phyloP scores from a whole-genome alignment of 495 filamentous ascomycete genomes.

The Tuber calosporum region DNA sequence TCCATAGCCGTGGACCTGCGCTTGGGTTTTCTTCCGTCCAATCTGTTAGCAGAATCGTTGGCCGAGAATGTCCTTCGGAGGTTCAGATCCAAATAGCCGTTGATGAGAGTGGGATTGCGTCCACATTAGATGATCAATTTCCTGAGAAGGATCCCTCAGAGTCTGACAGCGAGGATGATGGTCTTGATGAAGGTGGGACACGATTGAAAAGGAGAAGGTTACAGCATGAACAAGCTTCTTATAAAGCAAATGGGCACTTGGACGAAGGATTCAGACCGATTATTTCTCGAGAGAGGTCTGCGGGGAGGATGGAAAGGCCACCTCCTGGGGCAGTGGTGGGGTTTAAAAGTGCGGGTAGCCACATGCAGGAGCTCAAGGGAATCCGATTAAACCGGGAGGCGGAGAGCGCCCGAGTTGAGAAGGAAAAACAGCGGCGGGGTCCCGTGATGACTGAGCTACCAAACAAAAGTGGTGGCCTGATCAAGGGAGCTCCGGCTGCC shows the following conservation, averaged over 20 bases:
- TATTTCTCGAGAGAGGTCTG: constrained; percentile 36
- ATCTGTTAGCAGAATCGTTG: constrained; percentile 57
- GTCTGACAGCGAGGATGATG: constrained; percentile 40
- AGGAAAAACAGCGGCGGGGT: constrained; percentile 39
- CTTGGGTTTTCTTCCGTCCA: constrained; percentile 52
- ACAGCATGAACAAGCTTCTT: constrained; percentile 28
- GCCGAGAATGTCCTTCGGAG: constrained; percentile 50
- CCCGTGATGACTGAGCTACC: constrained; percentile 18
- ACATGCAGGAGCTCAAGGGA: constrained; percentile 40
- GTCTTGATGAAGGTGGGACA: constrained; percentile 35
- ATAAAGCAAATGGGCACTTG: constrained; percentile 32
- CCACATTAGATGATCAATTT: constrained; percentile 57
- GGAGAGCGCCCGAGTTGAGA: constrained; percentile 18
- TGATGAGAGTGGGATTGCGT: constrained; percentile 45
- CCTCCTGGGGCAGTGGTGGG: constrained; percentile 20
- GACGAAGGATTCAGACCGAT: constrained; percentile 38
- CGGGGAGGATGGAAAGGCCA: constrained; percentile 28
- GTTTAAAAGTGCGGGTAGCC: constrained; percentile 32
- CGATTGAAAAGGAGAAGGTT: constrained; percentile 44
- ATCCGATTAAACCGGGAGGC: constrained; percentile 35
- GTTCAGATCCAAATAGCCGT: constrained; percentile 48
- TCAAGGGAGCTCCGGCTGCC: constrained; percentile 26
- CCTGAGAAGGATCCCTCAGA: constrained; percentile 51
- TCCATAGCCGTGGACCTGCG: constrained; percentile 55
- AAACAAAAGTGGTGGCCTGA: constrained; percentile 29